Conservation (phyloP, 164 flowering plant genomes). For the Dillenia turbinata region DNA sequence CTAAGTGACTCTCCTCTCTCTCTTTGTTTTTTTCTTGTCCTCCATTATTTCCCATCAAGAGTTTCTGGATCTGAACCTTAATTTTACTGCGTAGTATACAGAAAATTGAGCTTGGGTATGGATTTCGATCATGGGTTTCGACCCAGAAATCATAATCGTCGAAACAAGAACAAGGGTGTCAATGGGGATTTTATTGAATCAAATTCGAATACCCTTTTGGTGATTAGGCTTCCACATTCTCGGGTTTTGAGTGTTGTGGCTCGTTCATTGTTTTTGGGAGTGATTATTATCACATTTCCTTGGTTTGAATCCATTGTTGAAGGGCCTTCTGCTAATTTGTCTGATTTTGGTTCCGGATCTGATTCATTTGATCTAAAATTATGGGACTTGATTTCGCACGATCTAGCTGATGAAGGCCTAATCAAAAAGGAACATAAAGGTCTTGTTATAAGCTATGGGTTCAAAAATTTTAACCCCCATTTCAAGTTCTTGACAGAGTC, state of each 20-base stretch:
- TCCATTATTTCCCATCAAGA: not conserved
- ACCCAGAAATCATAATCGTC: not conserved
- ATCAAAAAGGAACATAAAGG: conserved; percentile 32
- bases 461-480: not conserved
- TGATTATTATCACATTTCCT: conserved; percentile 43
- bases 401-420: conserved; percentile 49
- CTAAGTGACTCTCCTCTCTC: conserved; percentile 23
- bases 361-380: conserved; percentile 3
- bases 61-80: not conserved
- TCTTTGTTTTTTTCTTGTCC: conserved; percentile 1
- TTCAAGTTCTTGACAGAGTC: conserved; percentile 9
- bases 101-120: not conserved
- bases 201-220: conserved; percentile 3
- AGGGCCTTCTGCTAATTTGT: not conserved
- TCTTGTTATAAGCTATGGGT: conserved; percentile 23
- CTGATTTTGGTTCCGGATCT: not conserved
- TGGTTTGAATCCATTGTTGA: conserved; percentile 18
- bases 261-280: conserved; percentile 39
- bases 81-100: not conserved
- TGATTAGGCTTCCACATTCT: conserved; percentile 35
- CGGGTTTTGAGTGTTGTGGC: conserved; percentile 40
- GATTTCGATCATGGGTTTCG: conserved; percentile 4
- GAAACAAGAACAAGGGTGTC: too few relatives aligned
- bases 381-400: conserved; percentile 35
- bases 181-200: too few relatives aligned